Percentiles rank a stretch among this genome's conserved stretches.
Conservation (phyloP, 2,329 filamentous ascomycete genomes). For the Ophiostoma sp. region DNA sequence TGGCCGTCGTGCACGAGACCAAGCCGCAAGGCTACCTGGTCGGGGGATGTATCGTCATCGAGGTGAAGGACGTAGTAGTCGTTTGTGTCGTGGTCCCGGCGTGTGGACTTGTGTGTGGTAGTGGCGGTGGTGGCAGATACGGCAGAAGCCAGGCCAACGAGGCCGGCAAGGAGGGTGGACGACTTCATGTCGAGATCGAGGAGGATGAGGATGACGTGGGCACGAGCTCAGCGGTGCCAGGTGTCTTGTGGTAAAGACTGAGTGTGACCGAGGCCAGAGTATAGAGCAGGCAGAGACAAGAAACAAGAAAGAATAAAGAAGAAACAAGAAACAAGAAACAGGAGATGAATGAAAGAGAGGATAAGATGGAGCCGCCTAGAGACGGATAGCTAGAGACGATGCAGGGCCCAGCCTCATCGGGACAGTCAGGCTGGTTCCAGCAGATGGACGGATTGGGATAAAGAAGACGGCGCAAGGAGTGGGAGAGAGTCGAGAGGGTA, state of each 20-base stretch:
- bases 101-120: constrained; percentile 37
- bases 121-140: constrained; percentile 36
- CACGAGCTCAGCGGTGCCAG: constrained; percentile 18
- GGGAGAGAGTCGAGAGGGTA: not conserved
- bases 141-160: constrained; percentile 48
- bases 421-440: constrained; percentile 13
- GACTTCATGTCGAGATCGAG: constrained; percentile 43
- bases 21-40: constrained; percentile 64
- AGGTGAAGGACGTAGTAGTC: constrained; percentile 95
- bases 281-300: not conserved
- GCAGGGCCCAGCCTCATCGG: constrained; percentile 1
- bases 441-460: constrained; percentile 15
- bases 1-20: constrained; percentile 76
- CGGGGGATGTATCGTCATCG: constrained; percentile 58
- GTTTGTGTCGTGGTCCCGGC: constrained; percentile 68
- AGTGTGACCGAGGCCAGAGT: not conserved
- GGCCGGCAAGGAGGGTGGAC: constrained; percentile 47
- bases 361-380: not conserved
- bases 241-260: not conserved
- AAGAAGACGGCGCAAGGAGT: not conserved
- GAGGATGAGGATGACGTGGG: not conserved
- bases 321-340: not conserved
- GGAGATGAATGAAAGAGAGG: not conserved
- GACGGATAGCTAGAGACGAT: not conserved
- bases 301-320: not conserved